Evolutionary conservation across 441 rosid species (phyloP), one percentile per base, ranked within the genome.

Genomic region (Omphalea diandra): DNA sequence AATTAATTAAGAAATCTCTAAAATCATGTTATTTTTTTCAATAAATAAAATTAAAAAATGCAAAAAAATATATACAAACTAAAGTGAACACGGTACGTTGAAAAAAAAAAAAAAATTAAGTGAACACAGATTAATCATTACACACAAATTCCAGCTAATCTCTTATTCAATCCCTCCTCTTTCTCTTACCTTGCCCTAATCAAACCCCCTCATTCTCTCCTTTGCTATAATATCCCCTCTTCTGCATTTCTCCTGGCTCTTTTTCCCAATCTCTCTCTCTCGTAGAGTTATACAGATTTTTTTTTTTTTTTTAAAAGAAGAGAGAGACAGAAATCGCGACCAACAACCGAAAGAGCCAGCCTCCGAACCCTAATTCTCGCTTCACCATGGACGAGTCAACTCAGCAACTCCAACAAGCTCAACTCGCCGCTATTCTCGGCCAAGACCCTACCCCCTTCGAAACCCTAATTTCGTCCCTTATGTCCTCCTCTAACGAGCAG

Each of bases 401-500:
- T 73, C 89, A 86, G 83, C 95, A 90, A 70, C 91, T 88, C 64
- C 97, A 88, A 70, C 97, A 89, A 76, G 83, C 90, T 20, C 94
- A 89, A 69, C 93, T 95, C 63, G 96, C 95, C 36, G 83, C 81
- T 80, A 71, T 88, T 61, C 89, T 95, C 38, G 99, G 97, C 32
- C 83, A 90, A 61, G 98, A 95, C 78, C 79, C 87, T 1, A 87
- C 87, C 47, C 91, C 96, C 5, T 96, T 96, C 69, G 99, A 93
- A 78, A 81, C 87, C 62, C 86, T 96, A 17, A 87, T 96, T 79
- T 84, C 94, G 10, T 88, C 89, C 68, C 93, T 96, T 63, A 89
- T 91, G 99, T 88, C 99, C 7, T 83, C 98, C 43, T 83, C 97
- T 65, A 93, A 93, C 89, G 97, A 96, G 55, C 97, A 84, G 36